Evolutionary conservation across 352 stramenopile species (phyloP).

Genomic region (Pythium phragmiticola): DNA sequence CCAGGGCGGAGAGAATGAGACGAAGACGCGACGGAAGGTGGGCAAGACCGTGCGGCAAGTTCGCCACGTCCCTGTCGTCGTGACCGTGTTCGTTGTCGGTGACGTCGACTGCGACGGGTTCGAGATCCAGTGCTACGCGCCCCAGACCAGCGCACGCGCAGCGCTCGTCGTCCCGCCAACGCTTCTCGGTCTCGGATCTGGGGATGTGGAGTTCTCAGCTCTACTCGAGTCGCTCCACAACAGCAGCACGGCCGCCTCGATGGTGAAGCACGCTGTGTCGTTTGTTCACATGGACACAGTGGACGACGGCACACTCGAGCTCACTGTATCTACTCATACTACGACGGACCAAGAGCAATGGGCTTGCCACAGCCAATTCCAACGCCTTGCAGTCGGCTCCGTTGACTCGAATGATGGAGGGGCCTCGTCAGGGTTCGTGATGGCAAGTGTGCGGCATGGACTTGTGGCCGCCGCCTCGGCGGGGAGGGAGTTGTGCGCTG

Average conservation of each 20-base stretch:
- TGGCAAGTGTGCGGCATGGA: slow-evolving; percentile 7
- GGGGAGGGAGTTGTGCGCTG: slow-evolving; percentile 11
- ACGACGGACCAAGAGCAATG: background rate
- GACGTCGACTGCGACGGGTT: slow-evolving; percentile 12
- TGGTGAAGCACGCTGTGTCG: slow-evolving; percentile 18
- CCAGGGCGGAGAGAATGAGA: background rate
- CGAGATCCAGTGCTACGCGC: slow-evolving; percentile 44
- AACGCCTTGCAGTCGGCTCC: background rate
- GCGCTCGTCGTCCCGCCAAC: slow-evolving; percentile 21
- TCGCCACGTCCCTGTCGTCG: slow-evolving; percentile 33
- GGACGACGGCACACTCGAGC: background rate
- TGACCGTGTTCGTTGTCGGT: slow-evolving; percentile 31
- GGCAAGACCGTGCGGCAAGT: slow-evolving; percentile 47
- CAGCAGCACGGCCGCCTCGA: background rate
- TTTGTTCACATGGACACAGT: slow-evolving; percentile 21
- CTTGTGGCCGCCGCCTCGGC: slow-evolving; percentile 2
- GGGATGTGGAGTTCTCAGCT: background rate
- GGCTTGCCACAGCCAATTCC: background rate
- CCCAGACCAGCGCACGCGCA: slow-evolving; percentile 36
- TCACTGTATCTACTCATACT: background rate
- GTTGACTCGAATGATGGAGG: background rate
- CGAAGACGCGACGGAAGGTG: slow-evolving; percentile 17
- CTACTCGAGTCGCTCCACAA: slow-evolving; percentile 4
- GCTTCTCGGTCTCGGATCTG: slow-evolving; percentile 20
- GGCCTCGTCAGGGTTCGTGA: too few species aligned